Evolutionary conservation across 257 asterid genomes (phyloP).

Genomic region (Solanum etuberosum): DNA sequence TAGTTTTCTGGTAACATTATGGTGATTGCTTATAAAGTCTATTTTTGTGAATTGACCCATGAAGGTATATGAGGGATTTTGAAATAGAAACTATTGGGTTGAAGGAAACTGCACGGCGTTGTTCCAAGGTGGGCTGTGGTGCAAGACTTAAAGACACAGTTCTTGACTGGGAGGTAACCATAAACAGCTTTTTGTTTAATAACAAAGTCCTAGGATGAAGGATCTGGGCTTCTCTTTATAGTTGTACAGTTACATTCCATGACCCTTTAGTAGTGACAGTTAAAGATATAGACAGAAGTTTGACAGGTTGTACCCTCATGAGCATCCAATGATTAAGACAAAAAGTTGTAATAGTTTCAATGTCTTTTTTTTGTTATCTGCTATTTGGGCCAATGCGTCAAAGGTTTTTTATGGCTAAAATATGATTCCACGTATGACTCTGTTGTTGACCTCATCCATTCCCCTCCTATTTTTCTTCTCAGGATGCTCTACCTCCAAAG

Average conservation of each 20-base stretch:
- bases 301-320: not conserved
- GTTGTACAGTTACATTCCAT: not conserved
- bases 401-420: not conserved
- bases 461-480: not conserved
- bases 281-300: not conserved
- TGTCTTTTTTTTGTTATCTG: not conserved
- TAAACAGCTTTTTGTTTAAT: not conserved
- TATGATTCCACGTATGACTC: not conserved
- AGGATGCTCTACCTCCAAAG: constrained; percentile 92
- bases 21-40: not conserved
- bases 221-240: not conserved
- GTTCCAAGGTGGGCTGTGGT: constrained; percentile 56
- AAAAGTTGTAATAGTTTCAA: not conserved
- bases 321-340: not conserved
- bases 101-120: constrained; percentile 75
- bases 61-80: constrained; percentile 84
- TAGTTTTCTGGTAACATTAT: not conserved
- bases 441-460: not conserved
- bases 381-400: not conserved
- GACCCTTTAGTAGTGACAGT: not conserved
- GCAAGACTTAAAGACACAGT: constrained; percentile 88
- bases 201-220: not conserved
- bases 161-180: constrained; percentile 95
- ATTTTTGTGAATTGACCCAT: constrained; percentile 6
- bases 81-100: constrained; percentile 92